phyloP scores from a whole-genome alignment of 1,284 basidiomycete species.

The Cutaneotrichosporon mucoides region DNA sequence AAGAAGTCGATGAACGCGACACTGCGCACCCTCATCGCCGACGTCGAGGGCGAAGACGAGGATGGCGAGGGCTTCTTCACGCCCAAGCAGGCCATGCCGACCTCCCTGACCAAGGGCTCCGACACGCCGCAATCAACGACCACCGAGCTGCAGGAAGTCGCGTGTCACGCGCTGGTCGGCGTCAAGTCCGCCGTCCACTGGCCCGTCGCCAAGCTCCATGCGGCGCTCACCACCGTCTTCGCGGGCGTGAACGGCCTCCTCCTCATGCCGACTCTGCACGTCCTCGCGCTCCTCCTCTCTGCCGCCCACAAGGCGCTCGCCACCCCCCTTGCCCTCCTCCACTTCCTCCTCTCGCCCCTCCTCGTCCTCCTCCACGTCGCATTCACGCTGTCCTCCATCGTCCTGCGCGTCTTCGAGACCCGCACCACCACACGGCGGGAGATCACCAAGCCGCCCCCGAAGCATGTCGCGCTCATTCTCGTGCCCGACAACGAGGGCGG shows the following conservation, averaged over 20 bases:
- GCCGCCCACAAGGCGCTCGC: background rate
- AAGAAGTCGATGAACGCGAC: conserved; percentile 2
- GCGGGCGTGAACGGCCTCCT: background rate
- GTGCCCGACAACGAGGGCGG: conserved; percentile 8
- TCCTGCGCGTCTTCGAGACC: conserved; percentile 30
- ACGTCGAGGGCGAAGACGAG: background rate
- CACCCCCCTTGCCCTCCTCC: background rate
- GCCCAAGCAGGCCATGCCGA: background rate
- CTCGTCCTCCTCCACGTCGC: conserved; percentile 31
- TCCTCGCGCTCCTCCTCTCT: background rate
- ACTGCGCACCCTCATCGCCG: background rate
- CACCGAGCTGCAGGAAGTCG: no score
- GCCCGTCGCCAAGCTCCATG: background rate
- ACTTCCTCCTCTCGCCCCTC: conserved; percentile 23
- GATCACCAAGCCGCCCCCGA: conserved; percentile 15
- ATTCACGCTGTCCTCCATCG: conserved; percentile 35
- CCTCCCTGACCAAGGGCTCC: background rate
- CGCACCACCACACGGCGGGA: conserved; percentile 6
- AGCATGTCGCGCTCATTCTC: conserved; percentile 24
- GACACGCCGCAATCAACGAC: no score
- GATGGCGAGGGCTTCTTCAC: background rate
- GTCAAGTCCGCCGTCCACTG: background rate
- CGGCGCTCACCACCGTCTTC: background rate
- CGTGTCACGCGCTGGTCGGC: background rate
- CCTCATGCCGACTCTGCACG: background rate